phyloP scores from a whole-genome alignment of 106 monocot species.

The Platanthera zijinensis region DNA sequence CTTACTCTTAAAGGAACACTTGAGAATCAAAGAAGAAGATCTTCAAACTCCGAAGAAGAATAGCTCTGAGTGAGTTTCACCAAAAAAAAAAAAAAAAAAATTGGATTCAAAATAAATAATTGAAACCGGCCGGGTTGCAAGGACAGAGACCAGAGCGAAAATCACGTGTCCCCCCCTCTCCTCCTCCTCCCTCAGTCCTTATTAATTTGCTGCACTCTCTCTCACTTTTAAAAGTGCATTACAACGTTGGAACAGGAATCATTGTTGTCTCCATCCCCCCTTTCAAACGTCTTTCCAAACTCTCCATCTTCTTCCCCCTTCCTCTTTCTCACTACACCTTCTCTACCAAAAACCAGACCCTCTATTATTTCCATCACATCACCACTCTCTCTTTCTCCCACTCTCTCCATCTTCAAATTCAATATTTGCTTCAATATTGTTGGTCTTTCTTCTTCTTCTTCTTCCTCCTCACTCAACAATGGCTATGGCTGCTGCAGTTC shows the following conservation, averaged over 20 bases:
- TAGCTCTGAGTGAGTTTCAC: no score
- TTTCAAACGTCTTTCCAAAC: constrained; percentile 4
- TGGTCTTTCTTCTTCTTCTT: neutral
- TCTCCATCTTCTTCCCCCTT: no score
- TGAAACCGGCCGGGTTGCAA: no score
- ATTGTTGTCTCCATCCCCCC: neutral
- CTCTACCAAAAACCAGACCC: neutral
- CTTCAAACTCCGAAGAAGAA: no score
- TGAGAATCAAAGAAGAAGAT: no score
- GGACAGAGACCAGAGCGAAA: no score
- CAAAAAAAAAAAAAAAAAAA: no score
- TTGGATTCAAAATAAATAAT: no score
- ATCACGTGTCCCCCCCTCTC: no score
- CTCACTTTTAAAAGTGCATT: neutral
- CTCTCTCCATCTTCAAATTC: neutral
- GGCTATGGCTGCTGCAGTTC: neutral
- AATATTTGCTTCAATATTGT: neutral
- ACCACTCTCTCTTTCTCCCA: neutral
- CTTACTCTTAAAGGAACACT: no score
- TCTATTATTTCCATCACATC: constrained; percentile 16
- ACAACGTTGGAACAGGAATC: neutral
- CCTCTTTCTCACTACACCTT: neutral
- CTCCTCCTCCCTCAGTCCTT: no score
- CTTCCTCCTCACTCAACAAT: neutral
- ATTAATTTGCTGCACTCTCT: neutral